phyloP scores from a whole-genome alignment of 148 eudicot genomes.

The Gaultheria prostrata region DNA sequence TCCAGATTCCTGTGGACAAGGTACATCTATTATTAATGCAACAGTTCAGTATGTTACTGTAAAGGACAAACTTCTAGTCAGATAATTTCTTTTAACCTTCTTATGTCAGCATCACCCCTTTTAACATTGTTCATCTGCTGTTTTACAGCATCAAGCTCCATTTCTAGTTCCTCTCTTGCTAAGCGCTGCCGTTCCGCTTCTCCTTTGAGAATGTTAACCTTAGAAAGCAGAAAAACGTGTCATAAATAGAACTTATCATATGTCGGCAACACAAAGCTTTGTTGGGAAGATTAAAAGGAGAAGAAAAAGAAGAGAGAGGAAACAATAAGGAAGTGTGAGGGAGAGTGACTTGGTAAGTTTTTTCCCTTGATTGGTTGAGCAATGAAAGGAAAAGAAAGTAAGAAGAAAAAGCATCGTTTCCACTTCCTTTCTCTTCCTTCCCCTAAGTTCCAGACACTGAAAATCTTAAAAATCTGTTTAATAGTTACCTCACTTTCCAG shows the following conservation, averaged over 20 bases:
- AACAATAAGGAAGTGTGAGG: neutral
- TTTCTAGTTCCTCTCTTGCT: slow-evolving; percentile 83
- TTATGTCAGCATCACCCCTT: slow-evolving; percentile 60
- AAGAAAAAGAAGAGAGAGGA: neutral
- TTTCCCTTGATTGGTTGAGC: neutral
- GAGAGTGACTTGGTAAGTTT: neutral
- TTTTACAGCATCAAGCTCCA: slow-evolving; percentile 75
- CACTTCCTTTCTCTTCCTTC: neutral
- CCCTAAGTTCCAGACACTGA: neutral
- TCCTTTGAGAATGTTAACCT: slow-evolving; percentile 72
- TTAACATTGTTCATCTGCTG: slow-evolving; percentile 60
- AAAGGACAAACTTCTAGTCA: neutral
- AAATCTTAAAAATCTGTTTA: neutral
- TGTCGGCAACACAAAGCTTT: neutral
- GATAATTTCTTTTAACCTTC: slow-evolving; percentile 46
- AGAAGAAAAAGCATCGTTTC: neutral
- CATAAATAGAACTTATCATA: neutral
- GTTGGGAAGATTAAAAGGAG: neutral
- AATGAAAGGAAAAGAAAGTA: neutral
- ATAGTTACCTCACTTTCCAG: slow-evolving; percentile 72
- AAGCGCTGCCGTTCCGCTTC: slow-evolving; percentile 88
- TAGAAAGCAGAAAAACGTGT: slow-evolving; percentile 22
- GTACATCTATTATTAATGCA: slow-evolving; percentile 1
- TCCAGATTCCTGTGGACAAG: slow-evolving; percentile 52
- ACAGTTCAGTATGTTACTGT: neutral